Percentiles rank a stretch among this genome's conserved stretches.
Conservation (phyloP, 1,284 basidiomycete genomes). For the Pyrrhoderma lamaoense region DNA sequence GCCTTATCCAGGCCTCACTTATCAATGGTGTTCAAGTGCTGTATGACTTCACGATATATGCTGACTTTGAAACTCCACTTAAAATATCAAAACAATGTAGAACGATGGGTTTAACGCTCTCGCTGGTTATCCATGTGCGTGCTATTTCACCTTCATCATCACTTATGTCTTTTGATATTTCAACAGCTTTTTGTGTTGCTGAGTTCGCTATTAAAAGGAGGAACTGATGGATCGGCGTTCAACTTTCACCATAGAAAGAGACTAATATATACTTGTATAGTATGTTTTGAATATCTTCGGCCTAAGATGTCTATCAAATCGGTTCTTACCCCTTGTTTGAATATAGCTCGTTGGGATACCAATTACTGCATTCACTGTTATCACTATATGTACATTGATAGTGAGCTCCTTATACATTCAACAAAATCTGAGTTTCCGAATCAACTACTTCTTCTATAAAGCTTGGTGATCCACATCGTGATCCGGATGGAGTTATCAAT, state of each 20-base stretch:
- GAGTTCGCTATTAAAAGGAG: too few species aligned
- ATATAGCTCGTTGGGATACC: constrained; percentile 13
- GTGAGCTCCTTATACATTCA: neutral
- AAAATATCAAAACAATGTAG: neutral
- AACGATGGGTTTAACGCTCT: constrained; percentile 11
- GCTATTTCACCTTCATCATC: too few species aligned
- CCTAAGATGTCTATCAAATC: too few species aligned
- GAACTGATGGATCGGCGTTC: too few species aligned
- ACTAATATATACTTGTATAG: too few species aligned
- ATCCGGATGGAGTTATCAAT: neutral
- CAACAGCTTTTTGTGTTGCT: too few species aligned
- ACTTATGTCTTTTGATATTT: too few species aligned
- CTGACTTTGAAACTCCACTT: neutral
- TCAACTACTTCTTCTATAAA: neutral
- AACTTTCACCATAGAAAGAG: too few species aligned
- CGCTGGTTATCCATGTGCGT: constrained; percentile 15
- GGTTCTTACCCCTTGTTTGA: too few species aligned
- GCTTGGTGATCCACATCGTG: neutral
- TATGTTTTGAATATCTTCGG: too few species aligned
- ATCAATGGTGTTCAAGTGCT: constrained; percentile 16
- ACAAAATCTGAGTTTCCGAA: too few species aligned
- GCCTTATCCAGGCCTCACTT: constrained; percentile 17
- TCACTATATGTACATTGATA: constrained; percentile 8
- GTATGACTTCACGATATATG: too few species aligned
- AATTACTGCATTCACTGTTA: constrained; percentile 7